Conservation (phyloP, 2,329 filamentous ascomycete species). For the Alternaria triticina region DNA sequence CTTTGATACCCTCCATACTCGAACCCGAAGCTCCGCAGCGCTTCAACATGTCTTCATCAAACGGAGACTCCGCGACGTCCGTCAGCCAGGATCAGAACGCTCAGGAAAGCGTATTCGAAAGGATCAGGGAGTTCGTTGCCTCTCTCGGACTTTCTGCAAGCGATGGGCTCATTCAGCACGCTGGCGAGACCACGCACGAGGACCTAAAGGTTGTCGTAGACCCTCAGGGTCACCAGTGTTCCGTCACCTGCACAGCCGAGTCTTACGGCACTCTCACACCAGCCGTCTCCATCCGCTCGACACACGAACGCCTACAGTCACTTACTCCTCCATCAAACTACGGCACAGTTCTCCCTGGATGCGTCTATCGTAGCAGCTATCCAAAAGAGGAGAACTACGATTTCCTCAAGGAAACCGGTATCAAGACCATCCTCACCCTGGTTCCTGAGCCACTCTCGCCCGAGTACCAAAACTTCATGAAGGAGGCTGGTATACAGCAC, state of each 20-base stretch:
- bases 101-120: constrained; percentile 20
- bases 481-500: constrained; percentile 71
- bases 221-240: constrained; percentile 27
- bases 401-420: constrained; percentile 69
- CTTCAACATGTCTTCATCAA: constrained; percentile 19
- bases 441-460: constrained; percentile 57
- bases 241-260: constrained; percentile 14
- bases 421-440: constrained; percentile 79
- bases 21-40: not conserved
- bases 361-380: constrained; percentile 83
- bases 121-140: constrained; percentile 30
- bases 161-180: constrained; percentile 35
- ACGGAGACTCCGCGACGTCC: constrained; percentile 2
- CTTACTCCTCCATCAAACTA: constrained; percentile 72
- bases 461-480: constrained; percentile 67
- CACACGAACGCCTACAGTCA: constrained; percentile 44
- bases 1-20: not conserved
- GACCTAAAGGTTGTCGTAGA: constrained; percentile 28
- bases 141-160: constrained; percentile 29
- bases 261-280: constrained; percentile 24
- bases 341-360: constrained; percentile 72
- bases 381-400: constrained; percentile 73
- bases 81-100: constrained; percentile 8
- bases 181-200: constrained; percentile 37
- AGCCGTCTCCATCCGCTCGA: constrained; percentile 25